Percentiles rank a stretch among this genome's conserved stretches.
Evolutionary conservation across 345 rosid species (phyloP).

Genomic region (Cardamine occulta): DNA sequence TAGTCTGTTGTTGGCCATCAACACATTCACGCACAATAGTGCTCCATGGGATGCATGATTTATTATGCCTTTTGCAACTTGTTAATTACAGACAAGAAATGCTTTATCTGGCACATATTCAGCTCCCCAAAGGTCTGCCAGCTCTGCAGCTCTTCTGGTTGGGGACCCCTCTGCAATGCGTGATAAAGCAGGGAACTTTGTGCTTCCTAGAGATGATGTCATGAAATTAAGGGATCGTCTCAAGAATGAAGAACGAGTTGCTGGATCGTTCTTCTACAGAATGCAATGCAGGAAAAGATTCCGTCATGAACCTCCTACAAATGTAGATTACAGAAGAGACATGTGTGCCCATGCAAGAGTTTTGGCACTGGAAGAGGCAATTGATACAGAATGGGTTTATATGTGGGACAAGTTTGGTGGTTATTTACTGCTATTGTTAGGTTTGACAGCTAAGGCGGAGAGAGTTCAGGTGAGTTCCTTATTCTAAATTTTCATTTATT

Average conservation of each 20-base stretch:
- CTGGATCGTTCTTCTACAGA: slow-evolving; percentile 73
- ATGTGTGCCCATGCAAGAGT: slow-evolving; percentile 99
- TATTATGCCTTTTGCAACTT: slow-evolving; percentile 15
- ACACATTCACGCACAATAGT: slow-evolving; percentile 9
- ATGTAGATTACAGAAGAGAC: slow-evolving; percentile 86
- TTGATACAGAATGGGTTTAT: slow-evolving; percentile 99
- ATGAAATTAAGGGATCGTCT: slow-evolving; percentile 95
- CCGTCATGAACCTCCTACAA: slow-evolving; percentile 59
- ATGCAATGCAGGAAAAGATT: slow-evolving; percentile 65
- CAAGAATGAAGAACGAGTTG: slow-evolving; percentile 86
- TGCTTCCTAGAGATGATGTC: slow-evolving; percentile 99
- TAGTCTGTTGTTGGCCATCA: slow-evolving; percentile 19
- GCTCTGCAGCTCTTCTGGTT: slow-evolving; percentile 96
- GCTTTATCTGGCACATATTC: slow-evolving; percentile 99
- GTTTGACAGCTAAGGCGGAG: slow-evolving; percentile 98
- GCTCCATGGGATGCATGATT: slow-evolving; percentile 25
- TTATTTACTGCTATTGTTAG: slow-evolving; percentile 88
- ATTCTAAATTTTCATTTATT: slow-evolving; percentile 21
- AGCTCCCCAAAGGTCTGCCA: slow-evolving; percentile 99
- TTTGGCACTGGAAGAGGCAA: slow-evolving; percentile 97
- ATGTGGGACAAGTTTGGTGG: slow-evolving; percentile 99
- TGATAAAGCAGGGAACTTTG: slow-evolving; percentile 95
- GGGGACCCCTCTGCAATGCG: slow-evolving; percentile 94
- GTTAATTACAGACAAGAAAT: slow-evolving; percentile 81
- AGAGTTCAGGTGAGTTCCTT: slow-evolving; percentile 76